Percentiles rank a stretch among this genome's conserved stretches.
Evolutionary conservation across 306 rosid genomes (phyloP).

Genomic region (Ammopiptanthus mongolicus): DNA sequence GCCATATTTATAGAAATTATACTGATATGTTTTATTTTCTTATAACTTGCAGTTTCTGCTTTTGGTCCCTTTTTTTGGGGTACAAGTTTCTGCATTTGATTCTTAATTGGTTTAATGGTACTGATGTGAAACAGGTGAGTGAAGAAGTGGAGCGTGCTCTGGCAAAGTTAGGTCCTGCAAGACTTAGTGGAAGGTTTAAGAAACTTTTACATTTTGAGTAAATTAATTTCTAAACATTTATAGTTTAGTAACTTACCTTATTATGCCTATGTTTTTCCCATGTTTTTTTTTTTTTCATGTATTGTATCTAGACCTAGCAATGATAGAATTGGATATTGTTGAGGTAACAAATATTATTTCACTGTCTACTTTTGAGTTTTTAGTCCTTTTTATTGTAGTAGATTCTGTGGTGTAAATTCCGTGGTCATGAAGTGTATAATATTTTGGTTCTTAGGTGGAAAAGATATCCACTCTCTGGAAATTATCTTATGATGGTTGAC

Average conservation of each 20-base stretch:
- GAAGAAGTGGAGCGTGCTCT: constrained; percentile 97
- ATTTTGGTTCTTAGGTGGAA: background rate
- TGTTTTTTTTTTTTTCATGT: background rate
- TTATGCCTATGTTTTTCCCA: background rate
- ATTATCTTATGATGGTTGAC: background rate
- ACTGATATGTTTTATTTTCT: background rate
- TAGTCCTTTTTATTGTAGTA: background rate
- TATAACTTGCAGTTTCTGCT: background rate
- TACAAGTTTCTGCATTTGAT: background rate
- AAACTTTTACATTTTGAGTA: constrained; percentile 12
- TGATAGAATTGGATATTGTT: constrained; percentile 1
- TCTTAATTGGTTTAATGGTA: constrained; percentile 4
- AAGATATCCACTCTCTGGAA: background rate
- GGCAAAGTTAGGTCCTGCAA: constrained; percentile 84
- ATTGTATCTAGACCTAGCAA: constrained; percentile 3
- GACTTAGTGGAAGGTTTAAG: constrained; percentile 65
- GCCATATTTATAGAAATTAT: background rate
- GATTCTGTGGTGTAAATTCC: background rate
- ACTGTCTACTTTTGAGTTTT: constrained; percentile 1
- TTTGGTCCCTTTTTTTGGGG: background rate
- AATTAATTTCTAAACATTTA: constrained; percentile 8
- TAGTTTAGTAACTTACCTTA: background rate
- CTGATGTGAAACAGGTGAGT: constrained; percentile 65
- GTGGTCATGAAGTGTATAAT: background rate
- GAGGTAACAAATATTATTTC: background rate